Percentiles rank a stretch among this genome's conserved stretches.
These are phyloP conservation scores for Populus alba DNA, from an alignment of 345 rosid genomes.

Conservation along the genomic window DNA sequence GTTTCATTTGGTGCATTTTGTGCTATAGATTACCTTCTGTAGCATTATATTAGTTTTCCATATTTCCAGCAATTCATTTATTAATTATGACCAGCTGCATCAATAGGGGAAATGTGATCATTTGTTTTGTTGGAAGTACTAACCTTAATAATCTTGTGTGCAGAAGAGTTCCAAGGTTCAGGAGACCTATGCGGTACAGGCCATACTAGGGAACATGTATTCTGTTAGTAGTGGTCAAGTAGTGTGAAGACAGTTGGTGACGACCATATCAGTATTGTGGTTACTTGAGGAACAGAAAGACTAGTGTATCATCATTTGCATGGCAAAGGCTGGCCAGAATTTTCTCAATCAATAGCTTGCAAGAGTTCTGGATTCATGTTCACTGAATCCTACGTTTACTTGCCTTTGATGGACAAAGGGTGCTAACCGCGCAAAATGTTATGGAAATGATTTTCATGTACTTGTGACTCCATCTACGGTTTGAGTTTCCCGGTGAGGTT, in stretches of 20 bases:
- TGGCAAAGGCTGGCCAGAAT: constrained; percentile 24
- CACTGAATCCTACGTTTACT: constrained; percentile 8
- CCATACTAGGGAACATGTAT: constrained; percentile 52
- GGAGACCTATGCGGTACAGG: constrained; percentile 86
- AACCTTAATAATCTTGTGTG: constrained; percentile 21
- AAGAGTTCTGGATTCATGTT: constrained; percentile 20
- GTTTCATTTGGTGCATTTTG: neutral
- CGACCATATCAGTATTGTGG: constrained; percentile 8
- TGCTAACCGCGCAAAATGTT: constrained; percentile 24
- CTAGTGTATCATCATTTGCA: constrained; percentile 17
- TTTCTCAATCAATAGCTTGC: constrained; percentile 22
- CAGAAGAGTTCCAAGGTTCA: constrained; percentile 95
- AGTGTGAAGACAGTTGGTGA: constrained; percentile 5
- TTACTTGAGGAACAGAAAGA: constrained; percentile 1
- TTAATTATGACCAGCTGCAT: neutral
- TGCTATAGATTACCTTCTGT: neutral
- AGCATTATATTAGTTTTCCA: neutral
- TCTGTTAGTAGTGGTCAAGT: neutral
- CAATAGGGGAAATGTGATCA: neutral
- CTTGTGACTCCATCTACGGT: constrained; percentile 14
- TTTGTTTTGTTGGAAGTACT: neutral
- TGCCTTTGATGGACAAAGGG: constrained; percentile 8
- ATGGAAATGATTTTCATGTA: constrained; percentile 18
- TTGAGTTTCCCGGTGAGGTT: constrained; percentile 9
- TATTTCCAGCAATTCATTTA: neutral